These are phyloP conservation scores for Rubia peregrina DNA, from an alignment of 305 asterid species.

Conservation along the genomic window DNA sequence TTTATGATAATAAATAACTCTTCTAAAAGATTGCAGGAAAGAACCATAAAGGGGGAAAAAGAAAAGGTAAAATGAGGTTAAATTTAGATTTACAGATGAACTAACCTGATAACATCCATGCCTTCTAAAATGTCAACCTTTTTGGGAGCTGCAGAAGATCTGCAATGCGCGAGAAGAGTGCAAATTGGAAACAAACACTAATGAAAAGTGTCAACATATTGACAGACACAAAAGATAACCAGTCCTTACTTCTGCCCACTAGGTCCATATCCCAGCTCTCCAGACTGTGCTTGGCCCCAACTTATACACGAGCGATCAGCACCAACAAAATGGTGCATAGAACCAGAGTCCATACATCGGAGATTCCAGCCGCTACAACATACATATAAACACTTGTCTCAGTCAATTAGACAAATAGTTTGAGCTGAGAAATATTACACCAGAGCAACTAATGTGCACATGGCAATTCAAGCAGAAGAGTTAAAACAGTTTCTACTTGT, in stretches of 20 bases:
- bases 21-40: slow-evolving; percentile 1
- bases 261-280: slow-evolving; percentile 97
- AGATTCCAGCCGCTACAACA: slow-evolving; percentile 78
- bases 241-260: slow-evolving; percentile 63
- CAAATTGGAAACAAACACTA: neutral
- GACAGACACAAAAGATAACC: neutral
- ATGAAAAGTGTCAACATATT: neutral
- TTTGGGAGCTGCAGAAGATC: slow-evolving; percentile 89
- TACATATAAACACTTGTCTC: neutral
- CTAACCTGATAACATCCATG: slow-evolving; percentile 81
- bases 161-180: slow-evolving; percentile 22
- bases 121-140: slow-evolving; percentile 85
- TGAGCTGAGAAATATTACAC: neutral
- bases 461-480: neutral
- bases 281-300: slow-evolving; percentile 95
- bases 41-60: neutral
- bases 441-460: neutral
- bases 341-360: slow-evolving; percentile 94
- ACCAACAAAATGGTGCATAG: slow-evolving; percentile 87
- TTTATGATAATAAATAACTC: slow-evolving; percentile 16
- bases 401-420: neutral
- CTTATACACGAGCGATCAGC: slow-evolving; percentile 98
- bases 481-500: neutral
- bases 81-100: slow-evolving; percentile 6
- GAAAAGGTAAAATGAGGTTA: neutral